A percentile compares a stretch with the other conserved stretches of the same genome.
phyloP scores from a whole-genome alignment of 768 basidiomycete genomes.

The Glaciozyma antarctica region DNA sequence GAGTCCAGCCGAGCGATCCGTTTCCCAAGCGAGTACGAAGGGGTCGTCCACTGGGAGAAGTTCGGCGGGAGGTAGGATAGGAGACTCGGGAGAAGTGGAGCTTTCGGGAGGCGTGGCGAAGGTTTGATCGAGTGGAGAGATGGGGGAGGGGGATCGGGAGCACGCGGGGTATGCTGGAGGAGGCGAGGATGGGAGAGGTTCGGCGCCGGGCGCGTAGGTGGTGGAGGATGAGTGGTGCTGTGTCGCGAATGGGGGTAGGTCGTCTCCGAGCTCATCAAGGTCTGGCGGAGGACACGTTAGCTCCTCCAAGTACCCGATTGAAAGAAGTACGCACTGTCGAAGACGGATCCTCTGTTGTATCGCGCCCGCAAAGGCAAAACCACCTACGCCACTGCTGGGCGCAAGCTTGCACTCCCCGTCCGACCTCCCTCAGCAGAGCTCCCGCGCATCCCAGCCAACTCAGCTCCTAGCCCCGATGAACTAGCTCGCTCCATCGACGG shows the following conservation, averaged over 20 bases:
- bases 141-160: background rate
- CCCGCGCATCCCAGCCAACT: background rate
- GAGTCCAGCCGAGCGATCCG: constrained; percentile 10
- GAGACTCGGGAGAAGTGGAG: background rate
- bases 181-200: background rate
- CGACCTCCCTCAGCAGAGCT: too few species aligned
- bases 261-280: background rate
- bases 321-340: background rate
- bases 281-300: background rate
- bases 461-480: background rate
- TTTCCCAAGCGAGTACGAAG: constrained; percentile 28
- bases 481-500: background rate
- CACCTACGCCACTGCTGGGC: too few species aligned
- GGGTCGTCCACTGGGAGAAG: constrained; percentile 6
- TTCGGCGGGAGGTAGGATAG: background rate
- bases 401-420: too few species aligned
- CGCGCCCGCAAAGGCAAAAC: too few species aligned
- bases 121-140: background rate
- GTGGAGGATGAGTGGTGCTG: background rate
- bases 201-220: background rate
- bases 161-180: background rate
- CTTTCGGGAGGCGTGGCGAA: background rate
- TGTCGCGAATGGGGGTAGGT: background rate
- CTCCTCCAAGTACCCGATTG: background rate
- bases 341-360: background rate